phyloP scores from a whole-genome alignment of 129 eudicot genomes.

The Pulicaria dysenterica region DNA sequence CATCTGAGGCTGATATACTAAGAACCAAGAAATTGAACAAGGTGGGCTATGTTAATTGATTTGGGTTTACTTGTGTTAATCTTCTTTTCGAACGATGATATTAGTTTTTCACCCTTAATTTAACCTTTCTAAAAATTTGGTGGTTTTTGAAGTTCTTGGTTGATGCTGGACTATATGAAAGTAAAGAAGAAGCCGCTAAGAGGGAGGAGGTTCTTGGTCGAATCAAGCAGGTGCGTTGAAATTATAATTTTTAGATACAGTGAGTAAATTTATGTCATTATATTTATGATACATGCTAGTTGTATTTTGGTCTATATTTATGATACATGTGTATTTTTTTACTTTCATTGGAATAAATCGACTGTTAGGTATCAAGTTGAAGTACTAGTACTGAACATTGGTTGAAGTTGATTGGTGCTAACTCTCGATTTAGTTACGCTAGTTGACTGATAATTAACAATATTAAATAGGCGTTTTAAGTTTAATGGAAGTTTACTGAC shows the following conservation, averaged over 20 bases:
- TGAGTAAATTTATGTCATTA: neutral
- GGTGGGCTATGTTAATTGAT: slow-evolving; percentile 35
- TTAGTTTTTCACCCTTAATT: too few species aligned
- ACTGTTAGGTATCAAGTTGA: neutral
- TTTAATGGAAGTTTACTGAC: too few species aligned
- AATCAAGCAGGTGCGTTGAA: slow-evolving; percentile 54
- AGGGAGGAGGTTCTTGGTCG: slow-evolving; percentile 63
- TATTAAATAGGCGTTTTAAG: too few species aligned
- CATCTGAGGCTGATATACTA: slow-evolving; percentile 45
- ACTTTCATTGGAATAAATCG: neutral
- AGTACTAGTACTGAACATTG: neutral
- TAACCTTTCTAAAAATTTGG: neutral
- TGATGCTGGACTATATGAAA: slow-evolving; percentile 72
- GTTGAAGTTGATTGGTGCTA: too few species aligned
- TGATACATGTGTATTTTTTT: neutral
- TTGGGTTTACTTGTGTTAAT: neutral
- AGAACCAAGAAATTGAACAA: slow-evolving; percentile 60
- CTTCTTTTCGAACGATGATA: neutral
- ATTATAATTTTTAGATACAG: neutral
- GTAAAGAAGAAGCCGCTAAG: slow-evolving; percentile 63
- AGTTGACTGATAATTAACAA: neutral
- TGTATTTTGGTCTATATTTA: neutral
- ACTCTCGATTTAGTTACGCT: neutral
- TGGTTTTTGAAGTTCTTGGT: slow-evolving; percentile 55
- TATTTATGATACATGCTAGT: neutral